Percentiles rank a stretch among this genome's conserved stretches.
Conservation (phyloP, 176 grass and related monocot species). For the Olyra latifolia region DNA sequence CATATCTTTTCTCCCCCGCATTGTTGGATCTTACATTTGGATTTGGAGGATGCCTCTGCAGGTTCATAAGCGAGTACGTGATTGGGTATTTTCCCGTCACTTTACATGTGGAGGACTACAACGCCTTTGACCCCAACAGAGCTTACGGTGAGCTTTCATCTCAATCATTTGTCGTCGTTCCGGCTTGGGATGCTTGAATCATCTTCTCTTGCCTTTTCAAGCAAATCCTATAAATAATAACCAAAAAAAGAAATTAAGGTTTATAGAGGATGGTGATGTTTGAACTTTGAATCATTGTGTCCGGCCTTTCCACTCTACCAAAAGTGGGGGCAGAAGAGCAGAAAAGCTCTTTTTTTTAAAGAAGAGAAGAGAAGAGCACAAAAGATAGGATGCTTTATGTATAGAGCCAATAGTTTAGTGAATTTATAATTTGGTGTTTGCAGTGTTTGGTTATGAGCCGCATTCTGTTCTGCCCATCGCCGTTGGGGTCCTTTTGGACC, state of each 20-base stretch:
- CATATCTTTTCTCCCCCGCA: neutral
- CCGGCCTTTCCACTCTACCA: neutral
- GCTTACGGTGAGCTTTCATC: slow-evolving; percentile 69
- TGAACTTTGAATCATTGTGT: neutral
- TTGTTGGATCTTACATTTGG: slow-evolving; percentile 34
- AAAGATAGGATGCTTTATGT: neutral
- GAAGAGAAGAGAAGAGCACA: neutral
- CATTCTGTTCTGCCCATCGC: slow-evolving; percentile 89
- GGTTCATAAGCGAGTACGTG: slow-evolving; percentile 78
- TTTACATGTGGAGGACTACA: slow-evolving; percentile 77
- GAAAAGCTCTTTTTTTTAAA: too few relatives aligned
- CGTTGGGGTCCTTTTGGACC: slow-evolving; percentile 43
- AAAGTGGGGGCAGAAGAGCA: too few relatives aligned
- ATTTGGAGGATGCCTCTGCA: slow-evolving; percentile 26
- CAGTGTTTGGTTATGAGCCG: slow-evolving; percentile 91
- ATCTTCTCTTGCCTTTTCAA: slow-evolving; percentile 1
- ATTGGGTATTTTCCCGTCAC: slow-evolving; percentile 82
- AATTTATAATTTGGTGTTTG: slow-evolving; percentile 3
- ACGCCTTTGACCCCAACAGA: slow-evolving; percentile 62
- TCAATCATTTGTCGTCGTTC: neutral
- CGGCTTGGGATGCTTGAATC: neutral
- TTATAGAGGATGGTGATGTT: neutral
- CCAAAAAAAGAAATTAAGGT: neutral
- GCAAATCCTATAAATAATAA: neutral
- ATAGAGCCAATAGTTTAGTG: neutral